Conservation (phyloP, 306 rosid genomes). For the Cucurbita pepo region DNA sequence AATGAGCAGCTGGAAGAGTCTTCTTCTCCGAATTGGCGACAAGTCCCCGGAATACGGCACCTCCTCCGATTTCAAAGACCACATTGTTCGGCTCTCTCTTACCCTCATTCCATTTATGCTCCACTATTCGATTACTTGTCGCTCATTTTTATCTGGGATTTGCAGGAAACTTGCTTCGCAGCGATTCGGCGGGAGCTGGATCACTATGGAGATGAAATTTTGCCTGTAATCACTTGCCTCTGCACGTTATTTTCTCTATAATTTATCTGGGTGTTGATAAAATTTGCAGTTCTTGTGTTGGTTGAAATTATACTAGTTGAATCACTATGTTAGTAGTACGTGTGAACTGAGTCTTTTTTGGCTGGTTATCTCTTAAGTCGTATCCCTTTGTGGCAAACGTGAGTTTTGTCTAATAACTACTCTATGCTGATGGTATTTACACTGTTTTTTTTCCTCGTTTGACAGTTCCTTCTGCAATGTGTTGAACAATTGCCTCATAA, state of each 20-base stretch:
- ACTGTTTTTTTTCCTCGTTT: neutral
- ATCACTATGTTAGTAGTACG: neutral
- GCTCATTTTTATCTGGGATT: slow-evolving; percentile 7
- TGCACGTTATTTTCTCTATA: neutral
- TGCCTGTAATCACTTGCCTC: slow-evolving; percentile 19
- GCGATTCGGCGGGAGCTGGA: slow-evolving; percentile 79
- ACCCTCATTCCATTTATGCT: neutral
- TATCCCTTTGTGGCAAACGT: neutral
- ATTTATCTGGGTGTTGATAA: neutral
- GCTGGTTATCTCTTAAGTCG: neutral
- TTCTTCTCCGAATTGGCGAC: slow-evolving; percentile 91
- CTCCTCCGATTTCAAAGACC: slow-evolving; percentile 75
- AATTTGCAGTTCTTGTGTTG: neutral
- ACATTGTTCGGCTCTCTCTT: slow-evolving; percentile 42
- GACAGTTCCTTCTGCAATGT: slow-evolving; percentile 64
- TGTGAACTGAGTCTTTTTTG: neutral
- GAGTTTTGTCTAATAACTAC: neutral
- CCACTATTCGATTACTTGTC: neutral
- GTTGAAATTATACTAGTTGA: neutral
- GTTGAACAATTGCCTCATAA: slow-evolving; percentile 93
- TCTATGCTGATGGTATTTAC: neutral
- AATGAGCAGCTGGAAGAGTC: slow-evolving; percentile 70
- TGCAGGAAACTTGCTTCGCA: slow-evolving; percentile 73
- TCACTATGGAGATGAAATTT: slow-evolving; percentile 44
- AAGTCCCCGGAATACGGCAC: slow-evolving; percentile 65